phyloP scores from a whole-genome alignment of 345 rosid species.

The Eucalyptus caleyi region DNA sequence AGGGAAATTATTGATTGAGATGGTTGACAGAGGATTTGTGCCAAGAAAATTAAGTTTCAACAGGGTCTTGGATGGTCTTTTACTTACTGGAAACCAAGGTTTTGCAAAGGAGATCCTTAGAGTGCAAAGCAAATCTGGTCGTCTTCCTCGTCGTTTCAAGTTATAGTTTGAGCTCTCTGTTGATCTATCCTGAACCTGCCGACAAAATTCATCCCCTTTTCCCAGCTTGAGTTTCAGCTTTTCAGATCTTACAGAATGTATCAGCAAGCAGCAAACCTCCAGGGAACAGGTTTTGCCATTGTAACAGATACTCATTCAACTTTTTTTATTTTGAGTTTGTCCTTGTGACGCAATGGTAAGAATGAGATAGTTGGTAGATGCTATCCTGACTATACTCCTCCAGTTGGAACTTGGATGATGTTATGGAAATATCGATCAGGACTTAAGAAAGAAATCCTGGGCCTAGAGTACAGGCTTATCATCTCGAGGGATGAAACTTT shows the following conservation, averaged over 20 bases:
- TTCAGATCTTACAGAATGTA: not conserved
- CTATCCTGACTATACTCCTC: not conserved
- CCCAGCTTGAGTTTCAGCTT: not conserved
- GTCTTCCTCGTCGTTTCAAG: conserved; percentile 34
- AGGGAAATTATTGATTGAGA: conserved; percentile 71
- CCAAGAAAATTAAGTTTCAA: conserved; percentile 71
- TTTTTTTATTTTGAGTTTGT: not conserved
- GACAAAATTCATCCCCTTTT: not conserved
- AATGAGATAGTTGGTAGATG: not conserved
- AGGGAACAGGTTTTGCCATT: not conserved
- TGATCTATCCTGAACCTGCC: not conserved
- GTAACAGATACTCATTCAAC: not conserved
- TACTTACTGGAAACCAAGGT: conserved; percentile 71
- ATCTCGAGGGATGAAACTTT: not conserved
- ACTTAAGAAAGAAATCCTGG: not conserved
- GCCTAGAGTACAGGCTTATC: not conserved
- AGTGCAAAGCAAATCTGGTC: conserved; percentile 53
- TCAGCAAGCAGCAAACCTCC: not conserved
- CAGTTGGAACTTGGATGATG: not conserved
- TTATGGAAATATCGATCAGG: not conserved
- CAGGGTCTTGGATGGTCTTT: conserved; percentile 74
- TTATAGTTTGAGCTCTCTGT: conserved; percentile 2
- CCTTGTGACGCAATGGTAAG: not conserved
- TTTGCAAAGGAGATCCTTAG: conserved; percentile 70
- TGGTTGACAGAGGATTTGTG: conserved; percentile 87